Evolutionary conservation across 164 flowering plant species (phyloP).

Genomic region (Magnolia changhungtana): DNA sequence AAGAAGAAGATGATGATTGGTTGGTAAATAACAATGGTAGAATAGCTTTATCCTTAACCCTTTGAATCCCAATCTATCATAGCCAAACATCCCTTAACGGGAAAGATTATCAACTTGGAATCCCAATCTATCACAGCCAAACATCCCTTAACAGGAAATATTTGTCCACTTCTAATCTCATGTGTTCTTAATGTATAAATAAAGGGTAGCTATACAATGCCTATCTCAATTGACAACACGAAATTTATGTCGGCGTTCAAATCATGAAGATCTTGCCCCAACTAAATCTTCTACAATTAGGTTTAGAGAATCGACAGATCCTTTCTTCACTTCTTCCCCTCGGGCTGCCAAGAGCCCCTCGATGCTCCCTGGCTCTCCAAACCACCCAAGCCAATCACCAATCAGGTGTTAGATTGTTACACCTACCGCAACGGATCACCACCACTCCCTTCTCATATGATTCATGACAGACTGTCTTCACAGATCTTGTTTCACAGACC

Average conservation of each 20-base stretch:
- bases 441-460: slow-evolving; percentile 95
- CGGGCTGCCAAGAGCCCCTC: slow-evolving; percentile 83
- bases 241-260: background rate
- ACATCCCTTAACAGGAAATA: no score
- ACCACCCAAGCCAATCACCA: slow-evolving; percentile 89
- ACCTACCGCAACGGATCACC: slow-evolving; percentile 76
- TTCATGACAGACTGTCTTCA: slow-evolving; percentile 69
- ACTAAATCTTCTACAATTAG: slow-evolving; percentile 77
- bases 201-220: no score
- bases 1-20: no score
- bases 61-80: no score
- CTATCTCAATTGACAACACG: no score
- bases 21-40: no score
- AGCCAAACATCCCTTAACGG: no score
- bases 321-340: slow-evolving; percentile 80
- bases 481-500: slow-evolving; percentile 82
- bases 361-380: slow-evolving; percentile 81
- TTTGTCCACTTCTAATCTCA: no score
- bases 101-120: no score
- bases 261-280: slow-evolving; percentile 27
- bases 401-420: slow-evolving; percentile 75
- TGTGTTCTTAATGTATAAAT: no score
- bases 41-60: no score
- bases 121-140: no score
- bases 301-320: slow-evolving; percentile 56